These are phyloP conservation scores for Russula abietina DNA, from an alignment of 768 basidiomycete species.

Conservation along the genomic window DNA sequence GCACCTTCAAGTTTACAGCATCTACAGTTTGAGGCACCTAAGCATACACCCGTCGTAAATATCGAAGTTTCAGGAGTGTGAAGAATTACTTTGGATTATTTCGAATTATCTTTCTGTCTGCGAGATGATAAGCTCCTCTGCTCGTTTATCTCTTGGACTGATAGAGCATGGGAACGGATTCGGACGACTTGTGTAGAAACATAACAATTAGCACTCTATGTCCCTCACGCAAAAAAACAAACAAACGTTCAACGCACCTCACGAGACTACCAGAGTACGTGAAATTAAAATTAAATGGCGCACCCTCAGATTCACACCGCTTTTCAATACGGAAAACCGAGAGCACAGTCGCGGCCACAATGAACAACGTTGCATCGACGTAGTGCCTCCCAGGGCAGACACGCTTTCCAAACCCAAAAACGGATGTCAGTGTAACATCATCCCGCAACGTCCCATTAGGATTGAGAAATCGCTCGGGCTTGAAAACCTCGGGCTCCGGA, in stretches of 20 bases:
- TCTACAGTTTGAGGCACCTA: not conserved
- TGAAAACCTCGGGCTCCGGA: constrained; percentile 12
- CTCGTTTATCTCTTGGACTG: constrained; percentile 6
- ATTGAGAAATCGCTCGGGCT: constrained; percentile 1
- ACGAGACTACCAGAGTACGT: not conserved
- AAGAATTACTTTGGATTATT: not conserved
- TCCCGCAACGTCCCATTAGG: not conserved
- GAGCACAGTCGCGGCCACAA: constrained; percentile 3
- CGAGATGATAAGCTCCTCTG: not conserved
- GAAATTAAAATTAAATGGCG: not conserved
- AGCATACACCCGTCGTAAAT: not conserved
- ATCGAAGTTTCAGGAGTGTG: not conserved
- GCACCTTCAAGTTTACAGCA: too few species aligned
- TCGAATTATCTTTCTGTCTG: not conserved
- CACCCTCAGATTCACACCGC: not conserved
- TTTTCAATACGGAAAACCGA: constrained; percentile 2
- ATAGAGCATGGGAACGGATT: constrained; percentile 4
- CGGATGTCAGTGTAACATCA: not conserved
- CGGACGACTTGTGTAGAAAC: not conserved
- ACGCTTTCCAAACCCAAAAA: constrained; percentile 7
- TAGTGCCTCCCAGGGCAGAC: constrained; percentile 17
- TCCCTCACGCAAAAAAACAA: not conserved
- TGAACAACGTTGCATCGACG: constrained; percentile 8
- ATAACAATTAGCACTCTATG: not conserved
- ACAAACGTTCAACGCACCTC: not conserved